phyloP scores from a whole-genome alignment of 257 asterid genomes.

The Cinchona pubescens region DNA sequence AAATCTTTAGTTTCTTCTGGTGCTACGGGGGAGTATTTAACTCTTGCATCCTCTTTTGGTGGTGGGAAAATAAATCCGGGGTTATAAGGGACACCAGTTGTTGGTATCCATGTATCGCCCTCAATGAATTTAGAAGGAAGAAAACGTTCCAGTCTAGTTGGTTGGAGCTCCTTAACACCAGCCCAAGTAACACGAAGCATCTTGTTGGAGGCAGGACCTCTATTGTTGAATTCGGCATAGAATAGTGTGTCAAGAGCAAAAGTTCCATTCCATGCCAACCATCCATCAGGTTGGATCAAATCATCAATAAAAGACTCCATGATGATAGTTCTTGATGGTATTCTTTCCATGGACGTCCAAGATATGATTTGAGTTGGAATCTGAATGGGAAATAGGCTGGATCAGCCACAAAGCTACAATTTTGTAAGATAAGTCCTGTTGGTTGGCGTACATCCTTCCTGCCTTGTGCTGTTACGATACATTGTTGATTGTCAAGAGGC shows the following conservation, averaged over 20 bases:
- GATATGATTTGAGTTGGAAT: conserved; percentile 43
- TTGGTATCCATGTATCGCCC: conserved; percentile 51
- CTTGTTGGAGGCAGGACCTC: conserved; percentile 68
- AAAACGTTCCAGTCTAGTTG: conserved; percentile 49
- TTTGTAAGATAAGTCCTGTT: conserved; percentile 62
- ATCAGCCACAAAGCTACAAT: conserved; percentile 61
- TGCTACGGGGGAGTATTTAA: conserved; percentile 55
- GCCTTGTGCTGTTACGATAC: conserved; percentile 83
- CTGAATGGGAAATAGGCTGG: conserved; percentile 34
- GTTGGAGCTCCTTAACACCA: conserved; percentile 67
- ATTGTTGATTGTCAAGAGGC: conserved; percentile 61
- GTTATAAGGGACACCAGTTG: conserved; percentile 42
- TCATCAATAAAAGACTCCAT: conserved; percentile 70
- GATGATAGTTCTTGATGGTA: conserved; percentile 64
- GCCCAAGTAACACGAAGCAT: conserved; percentile 49
- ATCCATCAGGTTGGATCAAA: conserved; percentile 66
- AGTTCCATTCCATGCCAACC: conserved; percentile 58
- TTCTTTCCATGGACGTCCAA: conserved; percentile 82
- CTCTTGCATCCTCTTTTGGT: conserved; percentile 44
- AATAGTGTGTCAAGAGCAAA: conserved; percentile 53
- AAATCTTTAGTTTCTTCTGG: conserved; percentile 65
- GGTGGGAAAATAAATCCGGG: conserved; percentile 49
- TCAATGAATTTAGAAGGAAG: conserved; percentile 49
- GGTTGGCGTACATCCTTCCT: conserved; percentile 69
- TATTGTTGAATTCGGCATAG: conserved; percentile 72